Evolutionary conservation across 305 asterid genomes (phyloP).

Genomic region (Caryopteris hybrid): DNA sequence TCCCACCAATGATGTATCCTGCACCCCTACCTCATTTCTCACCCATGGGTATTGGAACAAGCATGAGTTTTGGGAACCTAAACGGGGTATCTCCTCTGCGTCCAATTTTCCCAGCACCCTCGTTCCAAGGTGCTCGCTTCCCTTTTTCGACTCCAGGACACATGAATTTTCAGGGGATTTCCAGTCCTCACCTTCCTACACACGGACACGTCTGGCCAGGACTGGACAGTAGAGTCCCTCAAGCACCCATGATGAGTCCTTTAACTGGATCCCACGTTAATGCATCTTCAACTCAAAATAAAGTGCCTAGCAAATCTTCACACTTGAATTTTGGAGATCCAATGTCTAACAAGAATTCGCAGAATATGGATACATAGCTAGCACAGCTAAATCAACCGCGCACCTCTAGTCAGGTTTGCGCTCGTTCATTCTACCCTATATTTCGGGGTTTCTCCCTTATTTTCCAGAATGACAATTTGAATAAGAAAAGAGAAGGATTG

Average conservation of each 20-base stretch:
- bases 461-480: too few species aligned
- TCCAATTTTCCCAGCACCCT: slow-evolving; percentile 41
- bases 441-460: too few species aligned
- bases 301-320: slow-evolving; percentile 17
- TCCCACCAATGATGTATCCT: slow-evolving; percentile 60
- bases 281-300: slow-evolving; percentile 17
- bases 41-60: slow-evolving; percentile 40
- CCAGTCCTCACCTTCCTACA: slow-evolving; percentile 34
- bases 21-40: slow-evolving; percentile 52
- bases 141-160: slow-evolving; percentile 27
- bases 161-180: slow-evolving; percentile 31
- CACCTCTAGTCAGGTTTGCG: too few species aligned
- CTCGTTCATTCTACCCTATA: too few species aligned
- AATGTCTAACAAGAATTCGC: too few species aligned
- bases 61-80: slow-evolving; percentile 47
- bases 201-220: slow-evolving; percentile 49
- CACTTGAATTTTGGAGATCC: too few species aligned
- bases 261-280: slow-evolving; percentile 19
- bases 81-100: slow-evolving; percentile 38
- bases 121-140: slow-evolving; percentile 45
- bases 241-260: slow-evolving; percentile 41
- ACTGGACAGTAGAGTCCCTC: slow-evolving; percentile 27
- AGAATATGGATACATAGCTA: too few species aligned
- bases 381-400: too few species aligned
- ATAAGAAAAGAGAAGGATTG: too few species aligned